Base-by-base conservation (phyloP, 305 asterid genomes). In the Andrographis paniculata region DNA sequence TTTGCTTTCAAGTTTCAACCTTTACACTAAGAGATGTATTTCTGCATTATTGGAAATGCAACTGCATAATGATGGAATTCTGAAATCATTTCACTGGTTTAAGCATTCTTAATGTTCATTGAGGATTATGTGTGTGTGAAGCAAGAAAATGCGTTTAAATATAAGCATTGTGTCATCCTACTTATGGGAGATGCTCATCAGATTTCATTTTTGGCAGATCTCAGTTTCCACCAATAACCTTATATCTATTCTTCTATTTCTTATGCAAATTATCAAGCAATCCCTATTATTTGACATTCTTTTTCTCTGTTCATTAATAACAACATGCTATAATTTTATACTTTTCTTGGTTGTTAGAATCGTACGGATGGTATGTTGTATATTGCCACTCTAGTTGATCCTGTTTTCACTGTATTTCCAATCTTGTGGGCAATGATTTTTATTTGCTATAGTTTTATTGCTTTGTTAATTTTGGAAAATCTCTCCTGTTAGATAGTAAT, bases 51-150 rank as follows among this genome's bases (percentile, higher is more conserved):
- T 85, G 96, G 96, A 58, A 72, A 70, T 50, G 28, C 61, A 6
- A 55, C 66, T 82, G 52, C 70, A 48, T 45, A 49, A 21, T 56
- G 70, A 67, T 48, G 88, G 61, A 46, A 64, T 55, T 62, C 78
- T 89, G 69, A 85, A 80, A 51, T 96, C 85, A 58, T 70, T 86
- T 66, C 80, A 89, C 62, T 78, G 85, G 94, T 89, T 85, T 65
- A 89, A 82, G 73, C 95, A 82, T 71, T 59, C 82, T 50, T 73
- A 76, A 53, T 87, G 98, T 86, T 89, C 68, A 74, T 86, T 43
- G 98, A 96, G 35, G 96, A 89, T 56, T 86, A 78, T 66, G 88
- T 86, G 45, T 76, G 80, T 58, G 88, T 85, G 82, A 94, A 94
- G 85, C 68, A 66, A 45, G 17, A 53, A 2, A 17, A 14, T 37